Base-by-base conservation (phyloP, 306 rosid species). In the Ochetophila trinervis region DNA sequence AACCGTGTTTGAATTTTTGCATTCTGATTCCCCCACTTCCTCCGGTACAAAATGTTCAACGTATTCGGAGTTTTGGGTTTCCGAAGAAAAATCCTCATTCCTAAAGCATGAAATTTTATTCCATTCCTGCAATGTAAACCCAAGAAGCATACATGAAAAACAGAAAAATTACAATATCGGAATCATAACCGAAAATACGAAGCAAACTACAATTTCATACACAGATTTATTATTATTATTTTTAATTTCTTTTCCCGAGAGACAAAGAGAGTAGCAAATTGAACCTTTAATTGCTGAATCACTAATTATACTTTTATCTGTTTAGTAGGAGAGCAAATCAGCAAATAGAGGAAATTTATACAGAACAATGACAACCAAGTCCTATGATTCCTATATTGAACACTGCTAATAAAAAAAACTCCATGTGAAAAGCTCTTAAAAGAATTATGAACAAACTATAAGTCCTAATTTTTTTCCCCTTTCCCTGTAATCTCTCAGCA, bases 51-150 rank as follows among this genome's bases (percentile, higher is more conserved):
- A 1, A 11, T 67, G 64, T 4, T 67, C 72, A 67, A 72, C 51
- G 54, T 63, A 48, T 60, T 83, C 88, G 7, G 81, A 78, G 30
- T 85, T 79, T 67, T 86, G 75, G 42, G 85, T 75, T 59, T 86
- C 93, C 10, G 97, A 70, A 57, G 86, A 78, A 57, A 50, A 76
- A 54, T 82, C 76, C 47, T 86, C 93, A 47, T 80, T 80, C 80
- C 95, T 84, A 82, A 91, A 91, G 84, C 95, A 91, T 56, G 72
- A 74, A 74, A 91, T 86, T 65, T 24, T 63, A 14, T 75, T 82
- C 79, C 85, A 80, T 60, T 73, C 84, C 97, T 91, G 87, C 84
- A 77, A 32, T 63, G 50, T 52, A 60, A 27, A n/a, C 10, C 47
- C 36, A 1, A 68, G 55, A 65, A 35, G 57, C 27, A 37, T 44